Evolutionary conservation across 345 rosid genomes (phyloP).

Genomic region (Crucihimalaya himalaica): DNA sequence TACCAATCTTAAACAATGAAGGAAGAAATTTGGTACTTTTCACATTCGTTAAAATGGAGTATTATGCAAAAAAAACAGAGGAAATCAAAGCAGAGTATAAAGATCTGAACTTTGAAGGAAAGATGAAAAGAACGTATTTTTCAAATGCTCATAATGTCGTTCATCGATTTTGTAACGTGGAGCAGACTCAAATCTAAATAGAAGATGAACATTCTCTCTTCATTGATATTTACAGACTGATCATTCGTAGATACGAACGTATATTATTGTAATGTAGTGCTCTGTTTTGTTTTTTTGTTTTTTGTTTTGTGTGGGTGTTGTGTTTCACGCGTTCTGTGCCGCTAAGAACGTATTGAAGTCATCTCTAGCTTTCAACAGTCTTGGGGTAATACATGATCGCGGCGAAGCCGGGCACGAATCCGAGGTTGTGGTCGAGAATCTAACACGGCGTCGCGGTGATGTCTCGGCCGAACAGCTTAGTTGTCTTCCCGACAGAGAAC

Average conservation of each 20-base stretch:
- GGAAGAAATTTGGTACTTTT: background rate
- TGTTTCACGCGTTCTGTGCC: conserved; percentile 58
- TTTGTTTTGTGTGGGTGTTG: background rate
- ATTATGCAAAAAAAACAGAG: background rate
- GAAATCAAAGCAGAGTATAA: background rate
- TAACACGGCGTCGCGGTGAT: conserved; percentile 64
- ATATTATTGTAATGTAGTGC: background rate
- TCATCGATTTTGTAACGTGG: background rate
- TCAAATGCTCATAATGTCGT: background rate
- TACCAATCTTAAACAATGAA: background rate
- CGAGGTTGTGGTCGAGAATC: conserved; percentile 54
- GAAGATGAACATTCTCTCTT: background rate
- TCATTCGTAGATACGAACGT: conserved; percentile 1
- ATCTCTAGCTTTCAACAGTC: conserved; percentile 57
- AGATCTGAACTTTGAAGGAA: background rate
- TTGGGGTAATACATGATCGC: conserved; percentile 63
- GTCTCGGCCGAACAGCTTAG: conserved; percentile 40
- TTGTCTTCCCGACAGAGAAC: conserved; percentile 39
- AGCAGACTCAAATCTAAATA: conserved; percentile 7
- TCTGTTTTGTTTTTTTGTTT: background rate
- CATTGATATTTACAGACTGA: conserved; percentile 31
- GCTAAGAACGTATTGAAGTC: conserved; percentile 66
- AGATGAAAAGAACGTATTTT: background rate
- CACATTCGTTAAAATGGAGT: background rate
- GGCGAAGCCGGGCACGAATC: conserved; percentile 53